A percentile compares a stretch with the other conserved stretches of the same genome.
phyloP scores from a whole-genome alignment of 208 protist genomes.

The Wallacemonas sp. region DNA sequence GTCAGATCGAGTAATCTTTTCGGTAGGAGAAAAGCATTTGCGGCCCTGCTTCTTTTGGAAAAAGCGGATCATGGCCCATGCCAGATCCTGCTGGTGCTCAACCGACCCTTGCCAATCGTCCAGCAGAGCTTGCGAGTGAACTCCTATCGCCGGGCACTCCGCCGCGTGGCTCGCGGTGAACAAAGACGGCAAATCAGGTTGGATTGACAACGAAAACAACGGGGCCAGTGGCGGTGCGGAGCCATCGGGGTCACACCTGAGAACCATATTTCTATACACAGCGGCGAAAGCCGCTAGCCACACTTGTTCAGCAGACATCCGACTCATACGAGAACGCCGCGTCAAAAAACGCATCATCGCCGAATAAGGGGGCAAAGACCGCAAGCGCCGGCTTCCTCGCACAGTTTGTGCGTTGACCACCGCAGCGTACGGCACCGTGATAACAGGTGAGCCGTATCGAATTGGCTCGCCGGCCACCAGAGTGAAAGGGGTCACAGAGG shows the following conservation, averaged over 20 bases:
- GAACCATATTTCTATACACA: not conserved
- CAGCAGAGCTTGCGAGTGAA: slow-evolving; percentile 4
- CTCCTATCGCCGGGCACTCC: slow-evolving; percentile 26
- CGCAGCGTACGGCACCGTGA: slow-evolving; percentile 67
- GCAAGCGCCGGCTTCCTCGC: slow-evolving; percentile 48
- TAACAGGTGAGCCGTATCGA: slow-evolving; percentile 50
- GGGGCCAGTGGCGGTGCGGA: slow-evolving; percentile 44
- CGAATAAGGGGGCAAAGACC: slow-evolving; percentile 42
- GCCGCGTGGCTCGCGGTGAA: slow-evolving; percentile 24
- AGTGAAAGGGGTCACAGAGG: slow-evolving; percentile 22
- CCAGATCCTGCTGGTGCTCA: slow-evolving; percentile 28
- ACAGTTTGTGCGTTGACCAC: slow-evolving; percentile 72
- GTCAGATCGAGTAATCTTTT: slow-evolving; percentile 25
- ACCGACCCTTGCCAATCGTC: slow-evolving; percentile 15
- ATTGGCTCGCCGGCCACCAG: slow-evolving; percentile 43
- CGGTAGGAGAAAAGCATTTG: slow-evolving; percentile 15
- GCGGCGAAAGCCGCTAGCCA: slow-evolving; percentile 23
- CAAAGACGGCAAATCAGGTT: slow-evolving; percentile 30
- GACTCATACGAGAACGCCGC: slow-evolving; percentile 49
- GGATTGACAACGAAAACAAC: slow-evolving; percentile 28
- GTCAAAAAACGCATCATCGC: slow-evolving; percentile 50
- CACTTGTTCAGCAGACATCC: slow-evolving; percentile 13
- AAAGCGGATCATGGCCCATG: slow-evolving; percentile 40
- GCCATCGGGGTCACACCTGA: slow-evolving; percentile 12
- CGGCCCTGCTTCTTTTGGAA: slow-evolving; percentile 20